These are phyloP conservation scores for Zasmidium angulare DNA, from an alignment of 2,329 filamentous ascomycete genomes.

Conservation along the genomic window DNA sequence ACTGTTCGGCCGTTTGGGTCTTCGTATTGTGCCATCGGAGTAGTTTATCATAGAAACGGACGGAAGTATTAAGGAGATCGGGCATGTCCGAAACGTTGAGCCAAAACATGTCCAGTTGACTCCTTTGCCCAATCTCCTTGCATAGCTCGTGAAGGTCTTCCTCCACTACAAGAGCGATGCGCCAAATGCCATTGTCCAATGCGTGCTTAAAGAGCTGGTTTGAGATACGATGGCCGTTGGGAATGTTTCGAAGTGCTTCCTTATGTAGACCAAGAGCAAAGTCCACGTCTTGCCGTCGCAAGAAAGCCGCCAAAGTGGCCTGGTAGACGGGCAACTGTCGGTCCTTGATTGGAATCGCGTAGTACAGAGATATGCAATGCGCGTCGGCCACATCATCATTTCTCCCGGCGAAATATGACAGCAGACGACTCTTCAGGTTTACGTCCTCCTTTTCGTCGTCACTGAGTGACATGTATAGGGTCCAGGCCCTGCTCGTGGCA, in stretches of 20 bases:
- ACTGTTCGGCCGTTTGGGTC: not conserved
- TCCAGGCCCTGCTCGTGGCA: slow-evolving; percentile 30
- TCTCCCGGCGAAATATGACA: slow-evolving; percentile 26
- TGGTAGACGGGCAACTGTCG: slow-evolving; percentile 25
- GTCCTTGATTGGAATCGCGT: slow-evolving; percentile 21
- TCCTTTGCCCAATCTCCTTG: not conserved
- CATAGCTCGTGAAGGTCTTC: slow-evolving; percentile 13
- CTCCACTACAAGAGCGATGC: slow-evolving; percentile 17
- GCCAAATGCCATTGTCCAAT: slow-evolving; percentile 17
- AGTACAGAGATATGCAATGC: slow-evolving; percentile 27
- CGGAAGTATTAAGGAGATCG: slow-evolving; percentile 17
- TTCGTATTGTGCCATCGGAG: not conserved
- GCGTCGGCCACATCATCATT: slow-evolving; percentile 19
- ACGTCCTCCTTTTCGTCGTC: slow-evolving; percentile 22
- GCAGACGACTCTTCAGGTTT: slow-evolving; percentile 26
- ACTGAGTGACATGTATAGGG: slow-evolving; percentile 36
- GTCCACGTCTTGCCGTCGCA: slow-evolving; percentile 15
- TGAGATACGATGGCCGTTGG: slow-evolving; percentile 26
- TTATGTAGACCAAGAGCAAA: slow-evolving; percentile 22
- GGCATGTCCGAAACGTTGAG: slow-evolving; percentile 20
- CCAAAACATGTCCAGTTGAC: slow-evolving; percentile 25
- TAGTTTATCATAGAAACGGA: slow-evolving; percentile 8
- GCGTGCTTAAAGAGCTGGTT: slow-evolving; percentile 22
- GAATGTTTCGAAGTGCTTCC: slow-evolving; percentile 29
- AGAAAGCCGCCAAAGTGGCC: slow-evolving; percentile 18